phyloP scores from a whole-genome alignment of 495 filamentous ascomycete genomes.

The Talaromyces ruber region DNA sequence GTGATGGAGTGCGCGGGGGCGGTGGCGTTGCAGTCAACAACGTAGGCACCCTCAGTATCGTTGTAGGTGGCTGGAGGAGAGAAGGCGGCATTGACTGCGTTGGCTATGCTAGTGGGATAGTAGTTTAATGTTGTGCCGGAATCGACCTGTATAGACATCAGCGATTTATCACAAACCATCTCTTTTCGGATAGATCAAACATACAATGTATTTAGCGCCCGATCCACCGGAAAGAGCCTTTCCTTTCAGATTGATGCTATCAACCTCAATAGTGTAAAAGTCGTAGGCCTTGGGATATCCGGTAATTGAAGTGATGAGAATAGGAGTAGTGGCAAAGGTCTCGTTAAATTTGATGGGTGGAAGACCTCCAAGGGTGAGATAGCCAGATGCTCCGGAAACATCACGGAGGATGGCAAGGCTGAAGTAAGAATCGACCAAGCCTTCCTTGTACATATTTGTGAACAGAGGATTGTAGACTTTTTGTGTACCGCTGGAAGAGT shows the following conservation, averaged over 20 bases:
- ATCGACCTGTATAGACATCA: constrained; percentile 20
- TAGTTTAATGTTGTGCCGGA: constrained; percentile 34
- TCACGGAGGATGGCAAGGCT: constrained; percentile 25
- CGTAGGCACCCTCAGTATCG: constrained; percentile 35
- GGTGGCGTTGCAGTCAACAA: constrained; percentile 46
- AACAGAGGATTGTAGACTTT: constrained; percentile 48
- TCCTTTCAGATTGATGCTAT: constrained; percentile 24
- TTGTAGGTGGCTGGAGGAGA: constrained; percentile 42
- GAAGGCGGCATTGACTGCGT: constrained; percentile 43
- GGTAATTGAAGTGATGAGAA: constrained; percentile 16
- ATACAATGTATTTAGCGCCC: constrained; percentile 16
- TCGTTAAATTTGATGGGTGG: constrained; percentile 27
- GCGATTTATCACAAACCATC: background rate
- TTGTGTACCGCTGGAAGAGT: constrained; percentile 16
- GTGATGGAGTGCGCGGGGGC: constrained; percentile 44
- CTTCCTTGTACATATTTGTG: constrained; percentile 44
- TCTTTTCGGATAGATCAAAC: constrained; percentile 9
- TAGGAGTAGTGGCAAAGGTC: constrained; percentile 30
- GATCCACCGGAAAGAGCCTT: constrained; percentile 12
- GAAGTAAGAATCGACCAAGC: constrained; percentile 45
- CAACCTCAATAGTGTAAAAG: constrained; percentile 35
- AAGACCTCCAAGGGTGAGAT: constrained; percentile 46
- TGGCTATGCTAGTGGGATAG: constrained; percentile 32
- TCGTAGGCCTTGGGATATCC: constrained; percentile 16
- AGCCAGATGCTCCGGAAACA: constrained; percentile 15